Percentiles rank a stretch among this genome's conserved stretches.
Conservation (phyloP, 441 rosid genomes). For the Populus trichocarpa region DNA sequence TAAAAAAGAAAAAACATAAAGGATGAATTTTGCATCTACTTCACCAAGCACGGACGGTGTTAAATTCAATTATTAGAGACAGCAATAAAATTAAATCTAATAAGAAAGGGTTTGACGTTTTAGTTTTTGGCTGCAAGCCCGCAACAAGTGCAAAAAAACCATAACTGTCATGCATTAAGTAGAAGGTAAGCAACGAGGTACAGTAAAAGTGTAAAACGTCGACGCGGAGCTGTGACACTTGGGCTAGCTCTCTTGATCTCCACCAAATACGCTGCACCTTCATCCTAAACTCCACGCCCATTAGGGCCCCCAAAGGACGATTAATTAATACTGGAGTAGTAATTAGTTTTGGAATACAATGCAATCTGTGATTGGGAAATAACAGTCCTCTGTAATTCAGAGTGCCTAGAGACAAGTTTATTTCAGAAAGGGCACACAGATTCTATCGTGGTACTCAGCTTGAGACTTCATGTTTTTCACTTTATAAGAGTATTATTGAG, state of each 20-base stretch:
- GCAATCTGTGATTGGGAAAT: not conserved
- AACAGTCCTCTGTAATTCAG: not conserved
- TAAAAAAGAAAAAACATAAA: too few species aligned
- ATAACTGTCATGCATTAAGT: not conserved
- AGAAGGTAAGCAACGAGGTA: not conserved
- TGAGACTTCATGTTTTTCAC: not conserved
- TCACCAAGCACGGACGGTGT: not conserved
- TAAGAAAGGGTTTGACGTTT: not conserved
- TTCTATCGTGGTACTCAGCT: not conserved
- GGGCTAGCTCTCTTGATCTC: not conserved
- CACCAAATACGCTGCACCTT: slow-evolving; percentile 1
- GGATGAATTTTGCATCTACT: not conserved
- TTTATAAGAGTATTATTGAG: not conserved
- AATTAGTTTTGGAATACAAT: not conserved
- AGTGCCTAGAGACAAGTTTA: not conserved
- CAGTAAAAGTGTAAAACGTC: not conserved
- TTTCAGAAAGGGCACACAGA: not conserved
- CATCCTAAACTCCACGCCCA: not conserved
- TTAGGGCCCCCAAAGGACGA: not conserved
- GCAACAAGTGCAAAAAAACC: not conserved
- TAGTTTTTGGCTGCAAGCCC: not conserved
- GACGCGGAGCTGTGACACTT: not conserved
- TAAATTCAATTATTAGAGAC: not conserved
- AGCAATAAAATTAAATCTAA: not conserved
- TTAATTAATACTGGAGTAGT: too few species aligned